A percentile compares a stretch with the other conserved stretches of the same genome.
phyloP scores from a whole-genome alignment of 2,329 filamentous ascomycete species.

The Ophiocordyceps camponoti-leonardi region DNA sequence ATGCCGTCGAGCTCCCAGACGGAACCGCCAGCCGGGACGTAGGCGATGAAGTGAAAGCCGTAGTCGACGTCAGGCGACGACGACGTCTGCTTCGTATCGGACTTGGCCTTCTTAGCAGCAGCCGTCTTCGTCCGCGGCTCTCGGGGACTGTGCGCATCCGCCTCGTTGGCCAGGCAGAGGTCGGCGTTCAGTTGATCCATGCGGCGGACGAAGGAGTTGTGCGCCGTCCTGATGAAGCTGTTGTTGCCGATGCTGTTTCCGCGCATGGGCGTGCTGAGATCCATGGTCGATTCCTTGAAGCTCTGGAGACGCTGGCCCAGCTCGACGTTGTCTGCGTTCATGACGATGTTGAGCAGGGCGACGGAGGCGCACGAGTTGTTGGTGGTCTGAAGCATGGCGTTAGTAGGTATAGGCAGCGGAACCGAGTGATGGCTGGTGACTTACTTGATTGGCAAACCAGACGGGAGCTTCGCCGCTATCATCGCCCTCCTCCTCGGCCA shows the following conservation, averaged over 20 bases:
- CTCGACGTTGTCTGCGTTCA: conserved; percentile 53
- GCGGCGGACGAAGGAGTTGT: conserved; percentile 74
- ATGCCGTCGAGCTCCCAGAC: conserved; percentile 87
- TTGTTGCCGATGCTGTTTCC: conserved; percentile 63
- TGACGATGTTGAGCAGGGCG: conserved; percentile 80
- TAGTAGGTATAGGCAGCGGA: neutral
- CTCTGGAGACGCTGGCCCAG: conserved; percentile 52
- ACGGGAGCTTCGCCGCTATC: conserved; percentile 31
- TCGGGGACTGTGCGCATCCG: conserved; percentile 15
- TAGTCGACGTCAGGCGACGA: conserved; percentile 36
- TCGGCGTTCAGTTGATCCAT: conserved; percentile 63
- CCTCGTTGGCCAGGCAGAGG: conserved; percentile 43
- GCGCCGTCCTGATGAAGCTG: conserved; percentile 58
- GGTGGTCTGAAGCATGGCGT: conserved; percentile 38
- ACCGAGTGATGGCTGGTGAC: conserved; percentile 3
- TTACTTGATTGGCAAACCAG: conserved; percentile 89
- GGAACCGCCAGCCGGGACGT: conserved; percentile 55
- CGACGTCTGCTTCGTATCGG: conserved; percentile 16
- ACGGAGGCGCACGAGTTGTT: conserved; percentile 84
- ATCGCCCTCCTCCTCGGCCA: conserved; percentile 27
- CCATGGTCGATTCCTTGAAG: conserved; percentile 57
- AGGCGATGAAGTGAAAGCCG: conserved; percentile 78
- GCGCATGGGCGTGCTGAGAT: conserved; percentile 53
- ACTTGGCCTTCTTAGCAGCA: conserved; percentile 14
- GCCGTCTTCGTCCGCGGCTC: neutral